phyloP scores from a whole-genome alignment of 352 stramenopile genomes.

The Phytophthora pini region DNA sequence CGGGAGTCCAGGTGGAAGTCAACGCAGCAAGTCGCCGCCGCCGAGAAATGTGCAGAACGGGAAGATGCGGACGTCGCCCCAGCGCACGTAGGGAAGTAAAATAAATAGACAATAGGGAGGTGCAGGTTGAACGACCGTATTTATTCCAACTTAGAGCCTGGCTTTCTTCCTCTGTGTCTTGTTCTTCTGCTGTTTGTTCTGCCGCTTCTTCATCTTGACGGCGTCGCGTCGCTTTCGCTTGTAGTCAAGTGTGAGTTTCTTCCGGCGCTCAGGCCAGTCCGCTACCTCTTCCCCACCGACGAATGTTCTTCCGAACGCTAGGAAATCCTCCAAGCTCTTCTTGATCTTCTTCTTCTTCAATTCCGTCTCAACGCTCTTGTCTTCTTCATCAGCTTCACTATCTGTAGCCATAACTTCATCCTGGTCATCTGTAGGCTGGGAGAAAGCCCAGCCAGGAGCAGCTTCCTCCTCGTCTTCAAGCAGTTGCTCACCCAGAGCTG shows the following conservation, averaged over 20 bases:
- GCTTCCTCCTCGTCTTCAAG: conserved; percentile 52
- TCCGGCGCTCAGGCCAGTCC: conserved; percentile 66
- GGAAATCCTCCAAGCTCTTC: conserved; percentile 65
- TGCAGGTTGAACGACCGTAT: conserved; percentile 38
- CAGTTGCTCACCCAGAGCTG: conserved; percentile 55
- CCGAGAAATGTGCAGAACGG: conserved; percentile 17
- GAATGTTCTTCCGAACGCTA: conserved; percentile 70
- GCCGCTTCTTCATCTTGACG: conserved; percentile 78
- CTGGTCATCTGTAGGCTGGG: conserved; percentile 26
- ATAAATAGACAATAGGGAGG: conserved; percentile 35
- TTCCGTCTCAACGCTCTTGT: conserved; percentile 26
- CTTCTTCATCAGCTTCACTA: conserved; percentile 47
- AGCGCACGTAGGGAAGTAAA: conserved; percentile 36
- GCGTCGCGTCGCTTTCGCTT: conserved; percentile 83
- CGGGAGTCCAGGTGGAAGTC: conserved; percentile 26
- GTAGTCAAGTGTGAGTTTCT: conserved; percentile 83
- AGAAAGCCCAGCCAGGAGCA: conserved; percentile 27
- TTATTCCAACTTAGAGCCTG: conserved; percentile 46
- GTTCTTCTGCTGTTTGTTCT: conserved; percentile 63
- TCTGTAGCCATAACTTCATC: conserved; percentile 44
- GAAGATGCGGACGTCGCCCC: conserved; percentile 21
- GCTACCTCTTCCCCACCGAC: conserved; percentile 30
- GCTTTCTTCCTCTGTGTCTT: conserved; percentile 43
- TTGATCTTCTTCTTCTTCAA: conserved; percentile 39
- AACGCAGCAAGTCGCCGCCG: conserved; percentile 37